These are phyloP conservation scores for Eragrostis tef DNA, from an alignment of 202 grass and related monocot genomes.

Conservation along the genomic window DNA sequence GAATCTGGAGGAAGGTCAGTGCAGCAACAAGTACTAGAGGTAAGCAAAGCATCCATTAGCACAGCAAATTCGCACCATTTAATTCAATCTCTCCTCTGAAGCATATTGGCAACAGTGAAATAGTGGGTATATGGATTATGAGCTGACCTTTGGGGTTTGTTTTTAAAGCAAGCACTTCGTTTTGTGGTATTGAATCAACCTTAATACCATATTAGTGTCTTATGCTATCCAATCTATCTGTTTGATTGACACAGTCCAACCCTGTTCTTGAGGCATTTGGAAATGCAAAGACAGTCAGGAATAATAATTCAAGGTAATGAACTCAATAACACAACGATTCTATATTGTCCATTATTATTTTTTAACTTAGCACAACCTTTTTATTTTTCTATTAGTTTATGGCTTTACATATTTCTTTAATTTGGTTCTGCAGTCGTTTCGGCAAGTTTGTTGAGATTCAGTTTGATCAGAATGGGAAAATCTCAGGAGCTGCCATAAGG, in stretches of 20 bases:
- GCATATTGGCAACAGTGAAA: conserved; percentile 28
- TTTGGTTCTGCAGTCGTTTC: conserved; percentile 73
- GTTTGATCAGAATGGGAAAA: conserved; percentile 84
- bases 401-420: conserved; percentile 37
- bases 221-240: conserved; percentile 30
- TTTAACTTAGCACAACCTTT: conserved; percentile 20
- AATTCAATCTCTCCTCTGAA: conserved; percentile 34
- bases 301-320: conserved; percentile 95
- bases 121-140: conserved; percentile 44
- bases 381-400: conserved; percentile 39
- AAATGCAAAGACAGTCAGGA: conserved; percentile 97
- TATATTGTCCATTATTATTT: conserved; percentile 34
- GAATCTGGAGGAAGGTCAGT: conserved; percentile 73
- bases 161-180: conserved; percentile 19
- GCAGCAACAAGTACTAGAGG: conserved; percentile 98
- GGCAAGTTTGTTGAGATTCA: conserved; percentile 99
- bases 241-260: conserved; percentile 84
- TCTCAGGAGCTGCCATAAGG: conserved; percentile 94
- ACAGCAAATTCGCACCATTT: not conserved
- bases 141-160: conserved; percentile 24
- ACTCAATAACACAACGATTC: conserved; percentile 16
- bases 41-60: conserved; percentile 30
- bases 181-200: conserved; percentile 30
- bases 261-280: conserved; percentile 99
- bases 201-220: conserved; percentile 39